Percentiles rank a stretch among this genome's conserved stretches.
Conservation (phyloP, 2,329 filamentous ascomycete species). For the Elsinoe fawcettii region DNA sequence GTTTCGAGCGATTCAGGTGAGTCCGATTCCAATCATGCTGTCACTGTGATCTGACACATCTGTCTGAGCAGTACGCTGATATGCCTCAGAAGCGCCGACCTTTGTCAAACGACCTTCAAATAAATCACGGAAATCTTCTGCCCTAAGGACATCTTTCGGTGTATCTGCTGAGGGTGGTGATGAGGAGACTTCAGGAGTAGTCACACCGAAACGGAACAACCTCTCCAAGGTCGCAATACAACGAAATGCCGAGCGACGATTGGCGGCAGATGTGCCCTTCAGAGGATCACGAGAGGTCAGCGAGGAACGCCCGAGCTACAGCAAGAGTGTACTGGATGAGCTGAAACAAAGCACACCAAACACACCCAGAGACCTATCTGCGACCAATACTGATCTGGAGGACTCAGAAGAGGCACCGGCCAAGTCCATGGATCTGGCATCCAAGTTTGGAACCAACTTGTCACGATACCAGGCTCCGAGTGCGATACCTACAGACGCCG, state of each 20-base stretch:
- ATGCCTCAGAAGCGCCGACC: constrained; percentile 24
- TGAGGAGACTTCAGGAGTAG: constrained; percentile 45
- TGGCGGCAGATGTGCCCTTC: constrained; percentile 41
- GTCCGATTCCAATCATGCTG: constrained; percentile 21
- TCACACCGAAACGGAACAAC: constrained; percentile 55
- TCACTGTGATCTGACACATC: constrained; percentile 14
- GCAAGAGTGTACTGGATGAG: constrained; percentile 76
- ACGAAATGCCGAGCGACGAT: constrained; percentile 54
- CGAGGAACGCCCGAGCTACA: constrained; percentile 66
- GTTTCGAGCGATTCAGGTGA: constrained; percentile 35
- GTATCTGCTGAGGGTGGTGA: constrained; percentile 49
- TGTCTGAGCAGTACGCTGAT: constrained; percentile 22
- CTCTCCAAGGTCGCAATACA: constrained; percentile 59
- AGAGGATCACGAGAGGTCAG: constrained; percentile 48
- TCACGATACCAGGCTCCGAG: constrained; percentile 28
- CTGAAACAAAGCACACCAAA: constrained; percentile 78
- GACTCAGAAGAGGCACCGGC: constrained; percentile 39
- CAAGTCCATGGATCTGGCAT: constrained; percentile 38
- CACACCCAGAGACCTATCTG: constrained; percentile 58
- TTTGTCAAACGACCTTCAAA: constrained; percentile 46
- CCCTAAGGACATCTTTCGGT: constrained; percentile 70
- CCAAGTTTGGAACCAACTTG: constrained; percentile 49
- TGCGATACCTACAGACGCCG: constrained; percentile 68
- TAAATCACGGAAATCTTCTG: constrained; percentile 63
- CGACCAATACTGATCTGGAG: constrained; percentile 30